Conservation (phyloP, 1,139 yeast genomes). For the Yamadazyma conglobata region DNA sequence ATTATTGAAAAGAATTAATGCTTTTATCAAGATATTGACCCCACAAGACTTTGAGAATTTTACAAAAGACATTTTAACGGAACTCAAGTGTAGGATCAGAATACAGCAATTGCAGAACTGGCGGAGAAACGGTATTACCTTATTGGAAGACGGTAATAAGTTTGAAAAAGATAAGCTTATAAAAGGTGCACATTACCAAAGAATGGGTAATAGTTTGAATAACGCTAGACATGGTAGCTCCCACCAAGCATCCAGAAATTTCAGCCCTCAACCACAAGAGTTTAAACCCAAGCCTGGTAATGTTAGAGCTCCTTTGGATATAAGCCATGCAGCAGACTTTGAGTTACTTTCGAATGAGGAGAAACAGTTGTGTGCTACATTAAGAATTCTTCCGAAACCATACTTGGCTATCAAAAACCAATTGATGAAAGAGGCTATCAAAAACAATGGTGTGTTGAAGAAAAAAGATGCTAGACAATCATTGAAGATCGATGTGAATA, state of each 20-base stretch:
- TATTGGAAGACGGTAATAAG: constrained; percentile 77
- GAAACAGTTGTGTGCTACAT: constrained; percentile 75
- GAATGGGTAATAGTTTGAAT: constrained; percentile 49
- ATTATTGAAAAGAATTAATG: constrained; percentile 66
- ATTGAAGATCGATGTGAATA: constrained; percentile 78
- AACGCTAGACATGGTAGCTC: constrained; percentile 25
- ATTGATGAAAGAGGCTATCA: constrained; percentile 81
- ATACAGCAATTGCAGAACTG: constrained; percentile 91
- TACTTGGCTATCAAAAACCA: constrained; percentile 90
- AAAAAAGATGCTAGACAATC: constrained; percentile 81
- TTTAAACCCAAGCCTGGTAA: constrained; percentile 37
- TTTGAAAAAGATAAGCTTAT: constrained; percentile 84
- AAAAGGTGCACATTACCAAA: constrained; percentile 55
- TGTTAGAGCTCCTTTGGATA: constrained; percentile 59
- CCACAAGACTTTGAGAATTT: constrained; percentile 77
- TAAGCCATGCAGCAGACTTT: constrained; percentile 79
- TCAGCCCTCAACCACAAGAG: constrained; percentile 40
- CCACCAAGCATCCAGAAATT: constrained; percentile 18
- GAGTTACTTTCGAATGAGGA: constrained; percentile 83
- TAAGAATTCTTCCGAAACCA: constrained; percentile 88
- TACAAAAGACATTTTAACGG: constrained; percentile 68
- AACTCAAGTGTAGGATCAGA: constrained; percentile 72
- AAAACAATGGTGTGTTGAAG: constrained; percentile 79
- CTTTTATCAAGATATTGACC: constrained; percentile 77
- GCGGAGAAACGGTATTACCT: constrained; percentile 84